These are phyloP conservation scores for Beauveria brongniartii DNA, from an alignment of 2,329 filamentous ascomycete genomes.

Conservation along the genomic window DNA sequence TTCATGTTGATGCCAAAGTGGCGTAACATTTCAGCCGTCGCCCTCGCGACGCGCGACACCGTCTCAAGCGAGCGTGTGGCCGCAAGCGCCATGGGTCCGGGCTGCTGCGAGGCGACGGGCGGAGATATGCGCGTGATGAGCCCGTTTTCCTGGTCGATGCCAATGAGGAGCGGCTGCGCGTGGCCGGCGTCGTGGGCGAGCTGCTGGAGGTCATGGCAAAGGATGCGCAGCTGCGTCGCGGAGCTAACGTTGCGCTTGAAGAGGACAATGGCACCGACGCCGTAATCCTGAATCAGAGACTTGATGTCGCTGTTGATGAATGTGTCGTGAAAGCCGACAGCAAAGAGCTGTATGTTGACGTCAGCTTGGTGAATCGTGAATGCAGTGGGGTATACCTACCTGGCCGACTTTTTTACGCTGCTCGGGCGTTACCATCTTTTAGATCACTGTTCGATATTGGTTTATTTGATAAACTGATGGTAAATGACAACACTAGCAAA, in stretches of 20 bases:
- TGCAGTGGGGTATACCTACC: background rate
- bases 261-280: slow-evolving; percentile 19
- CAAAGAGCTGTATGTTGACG: slow-evolving; percentile 16
- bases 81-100: slow-evolving; percentile 19
- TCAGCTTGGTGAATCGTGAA: background rate
- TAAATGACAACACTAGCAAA: background rate
- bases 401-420: slow-evolving; percentile 14
- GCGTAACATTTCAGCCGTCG: slow-evolving; percentile 16
- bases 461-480: background rate
- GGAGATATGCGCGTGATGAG: slow-evolving; percentile 20
- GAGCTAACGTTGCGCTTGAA: slow-evolving; percentile 20
- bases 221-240: slow-evolving; percentile 16
- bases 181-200: slow-evolving; percentile 19
- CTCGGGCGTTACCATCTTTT: slow-evolving; percentile 11
- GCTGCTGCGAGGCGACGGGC: slow-evolving; percentile 18
- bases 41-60: slow-evolving; percentile 14
- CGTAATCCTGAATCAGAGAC: slow-evolving; percentile 19
- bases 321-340: slow-evolving; percentile 19
- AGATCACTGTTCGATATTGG: background rate
- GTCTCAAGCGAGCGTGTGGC: slow-evolving; percentile 15
- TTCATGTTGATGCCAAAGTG: slow-evolving; percentile 23
- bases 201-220: slow-evolving; percentile 18
- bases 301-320: slow-evolving; percentile 17
- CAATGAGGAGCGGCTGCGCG: slow-evolving; percentile 19
- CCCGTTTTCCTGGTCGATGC: slow-evolving; percentile 22